Evolutionary conservation across 768 basidiomycete genomes (phyloP), one percentile per base, ranked within the genome.

Genomic region (Rhizopogon vesiculosus): DNA sequence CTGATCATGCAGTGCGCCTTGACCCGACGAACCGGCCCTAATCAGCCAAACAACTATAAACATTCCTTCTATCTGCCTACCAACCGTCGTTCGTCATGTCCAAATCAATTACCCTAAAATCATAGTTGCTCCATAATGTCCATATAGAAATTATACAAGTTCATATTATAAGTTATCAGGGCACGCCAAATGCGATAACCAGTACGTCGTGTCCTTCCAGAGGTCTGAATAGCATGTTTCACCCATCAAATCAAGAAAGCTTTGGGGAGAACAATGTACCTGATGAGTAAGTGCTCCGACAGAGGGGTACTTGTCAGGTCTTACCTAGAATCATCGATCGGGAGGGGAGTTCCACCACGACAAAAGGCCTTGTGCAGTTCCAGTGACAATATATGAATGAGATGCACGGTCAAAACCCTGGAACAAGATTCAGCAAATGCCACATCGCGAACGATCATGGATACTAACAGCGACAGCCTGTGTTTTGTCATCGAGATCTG

Each of bases 261-360:
- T 35, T 31, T 48, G 49, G 22, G 44, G 33, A 49, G 28, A 5
- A 52, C 51, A 29, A 49, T 22, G 46, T 48, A 5, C 19, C 33
- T 48, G 33, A 48, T 49, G 48, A 49, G 48, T 35, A 38, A 49
- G 19, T 39, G 35, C 22, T 15, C 35, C 33, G 5, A 38, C 22
- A 25, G 48, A 10, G 8, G 31, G 35, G 48, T 22, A 25, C 22
- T 33, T 16, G 1, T 25, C 9, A 25, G 15, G 35, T 49, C 48
- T 22, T 49, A 49, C 48, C 48, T 22, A 38, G 15, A 22, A 35
- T 49, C 35, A 49, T 35, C 31, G 48, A 49, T 49, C 57, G 13
- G 62, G 35, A 35, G 72, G 68, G 9, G 68, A 69, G 52, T 59
- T 74, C 83, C 83, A 86, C 85, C 85, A 86, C 22, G 74, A 75